Base-by-base conservation (phyloP, 2,329 filamentous ascomycete genomes). In the Helminthosporium solani region DNA sequence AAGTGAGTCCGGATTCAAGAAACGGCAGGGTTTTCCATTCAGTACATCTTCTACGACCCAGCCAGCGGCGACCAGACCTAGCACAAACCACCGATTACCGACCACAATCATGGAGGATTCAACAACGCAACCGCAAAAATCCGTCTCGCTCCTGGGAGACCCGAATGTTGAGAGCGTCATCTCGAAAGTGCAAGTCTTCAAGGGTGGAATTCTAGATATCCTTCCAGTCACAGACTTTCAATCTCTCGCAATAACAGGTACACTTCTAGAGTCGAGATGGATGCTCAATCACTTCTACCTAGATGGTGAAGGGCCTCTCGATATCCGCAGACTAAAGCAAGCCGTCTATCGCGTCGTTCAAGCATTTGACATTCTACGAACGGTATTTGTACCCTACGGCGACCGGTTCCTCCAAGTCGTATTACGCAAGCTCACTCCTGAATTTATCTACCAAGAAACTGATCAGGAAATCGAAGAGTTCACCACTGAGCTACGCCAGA, bases 221-320 rank as follows among this genome's bases (percentile, higher is more conserved):
- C 48, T 66, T 19, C 64, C 64, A 4, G 61, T 66, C 1, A 68
- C 64, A 2, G 64, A 68, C 39, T 68, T 67, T 47, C 64, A 68
- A 49, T 42, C 56, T 12, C 59, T 68, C 8, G 64, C 63, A 14
- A 66, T 68, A 30, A 68, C 63, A 11, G 64, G 63, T 7, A 64
- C 62, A 3, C 46, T 68, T 4, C 52, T 67, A 14, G 63, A 67
- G 35, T 67, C 64, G 7, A 64, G 52, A 36, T 67, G 63, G 63
- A 67, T 67, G 65, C 52, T 67, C 8, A 66, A 68, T 47, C 65
- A 67, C 50, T 67, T 67, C 53, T 67, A 60, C 39, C 48, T 67
- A 4, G 62, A 66, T 23, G 63, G 63, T 20, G 41, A 47, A 21
- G 65, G 64, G 3, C 57, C 61, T 3, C 48, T 68, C 2, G 64